Evolutionary conservation across 352 stramenopile genomes (phyloP), one percentile per base, ranked within the genome.

Genomic region (Phytophthora sansomeana): DNA sequence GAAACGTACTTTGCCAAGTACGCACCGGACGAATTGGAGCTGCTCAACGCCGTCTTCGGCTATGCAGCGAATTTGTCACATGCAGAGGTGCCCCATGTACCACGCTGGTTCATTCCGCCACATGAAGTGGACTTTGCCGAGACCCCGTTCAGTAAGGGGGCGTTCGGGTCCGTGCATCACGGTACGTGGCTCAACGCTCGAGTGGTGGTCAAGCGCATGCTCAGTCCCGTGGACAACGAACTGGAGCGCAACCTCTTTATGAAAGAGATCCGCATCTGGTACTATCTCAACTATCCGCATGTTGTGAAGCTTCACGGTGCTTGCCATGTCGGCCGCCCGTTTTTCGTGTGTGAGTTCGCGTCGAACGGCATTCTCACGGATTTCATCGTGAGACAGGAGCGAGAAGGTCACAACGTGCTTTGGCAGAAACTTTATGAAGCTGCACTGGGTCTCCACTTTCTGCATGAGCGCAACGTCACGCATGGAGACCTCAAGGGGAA

Each of bases 121-220:
- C 52, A 70, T 16, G 69, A 77, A 24, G 68, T 76, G 29, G 38
- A 66, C 13, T 77, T 77, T 26, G 29, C 16, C 19, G 48, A 54
- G 21, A 33, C 44, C 6, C 53, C 59, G 6, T 78, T 80, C 39
- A 68, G 59, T 26, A 72, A 75, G 9, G 72, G 72, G 4, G 44
- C 69, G 1, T 78, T 72, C 36, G 72, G 69, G 6, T 74, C 69
- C 2, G 59, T 67, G 21, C 59, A 72, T 38, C 69, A 58, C 8
- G 72, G 72, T 14, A 72, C 53, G 47, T 75, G 62, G 68, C 49
- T 67, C 8, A 66, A 73, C n/a, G 48, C 73, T 13, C 49, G 43
- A 4, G 57, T 80, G n/a, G 73, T 78, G 11, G 47, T 80, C 21
- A 80, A 80, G 52, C 43, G 39, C 14, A 65, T 80, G 51, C 39